phyloP scores from a whole-genome alignment of 1,284 basidiomycete species.

The Xerocomus nothofagi region DNA sequence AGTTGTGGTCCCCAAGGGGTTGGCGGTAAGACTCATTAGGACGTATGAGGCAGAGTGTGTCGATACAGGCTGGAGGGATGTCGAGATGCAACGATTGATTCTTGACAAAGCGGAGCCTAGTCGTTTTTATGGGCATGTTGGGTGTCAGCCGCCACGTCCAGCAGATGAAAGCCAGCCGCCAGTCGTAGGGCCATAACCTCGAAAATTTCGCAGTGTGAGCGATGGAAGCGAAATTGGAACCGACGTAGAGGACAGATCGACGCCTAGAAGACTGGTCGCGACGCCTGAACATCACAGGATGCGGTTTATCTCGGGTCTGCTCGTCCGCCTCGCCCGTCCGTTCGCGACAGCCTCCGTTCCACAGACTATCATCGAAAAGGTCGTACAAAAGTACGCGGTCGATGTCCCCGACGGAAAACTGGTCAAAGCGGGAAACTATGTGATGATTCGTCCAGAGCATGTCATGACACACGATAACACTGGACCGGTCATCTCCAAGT shows the following conservation, averaged over 20 bases:
- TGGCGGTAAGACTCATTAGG: constrained; percentile 1
- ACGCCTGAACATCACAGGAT: constrained; percentile 12
- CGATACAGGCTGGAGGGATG: neutral
- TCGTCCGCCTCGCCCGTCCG: constrained; percentile 24
- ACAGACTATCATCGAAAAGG: constrained; percentile 96
- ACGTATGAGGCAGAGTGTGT: neutral
- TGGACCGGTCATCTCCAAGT: constrained; percentile 96
- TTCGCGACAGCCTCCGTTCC: constrained; percentile 49
- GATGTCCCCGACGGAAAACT: constrained; percentile 74
- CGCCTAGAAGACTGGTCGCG: no score
- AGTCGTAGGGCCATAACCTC: neutral
- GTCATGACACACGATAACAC: constrained; percentile 99
- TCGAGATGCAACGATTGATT: neutral
- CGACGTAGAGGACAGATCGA: no score
- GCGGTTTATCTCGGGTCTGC: constrained; percentile 13
- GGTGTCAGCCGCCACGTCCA: constrained; percentile 12
- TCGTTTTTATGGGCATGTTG: constrained; percentile 6
- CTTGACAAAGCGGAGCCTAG: neutral
- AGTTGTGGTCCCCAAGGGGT: neutral
- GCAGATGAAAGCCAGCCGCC: neutral
- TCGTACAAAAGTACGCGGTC: constrained; percentile 96
- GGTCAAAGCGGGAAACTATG: constrained; percentile 96
- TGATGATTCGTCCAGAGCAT: constrained; percentile 97
- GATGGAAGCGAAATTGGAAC: no score
- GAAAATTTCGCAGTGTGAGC: no score